Conservation (phyloP, 805 yeast species). For the Monosporozyma solicola region DNA sequence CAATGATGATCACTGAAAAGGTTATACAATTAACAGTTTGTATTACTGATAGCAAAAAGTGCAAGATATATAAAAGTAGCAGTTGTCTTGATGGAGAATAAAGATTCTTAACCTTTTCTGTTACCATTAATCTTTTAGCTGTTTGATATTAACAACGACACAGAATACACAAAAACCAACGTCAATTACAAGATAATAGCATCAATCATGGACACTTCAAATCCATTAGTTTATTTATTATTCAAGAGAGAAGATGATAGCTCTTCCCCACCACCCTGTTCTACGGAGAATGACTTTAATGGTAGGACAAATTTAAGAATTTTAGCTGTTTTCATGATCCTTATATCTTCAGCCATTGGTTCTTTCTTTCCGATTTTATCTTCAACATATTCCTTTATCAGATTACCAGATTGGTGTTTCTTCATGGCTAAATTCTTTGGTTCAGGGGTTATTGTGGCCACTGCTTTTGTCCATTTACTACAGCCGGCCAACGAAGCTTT, state of each 20-base stretch:
- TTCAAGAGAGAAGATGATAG: constrained; percentile 5
- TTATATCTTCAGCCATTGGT: constrained; percentile 49
- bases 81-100: not conserved
- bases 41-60: not conserved
- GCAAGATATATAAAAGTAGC: not conserved
- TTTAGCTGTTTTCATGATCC: constrained; percentile 51
- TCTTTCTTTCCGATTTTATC: constrained; percentile 54
- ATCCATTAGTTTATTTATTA: constrained; percentile 1
- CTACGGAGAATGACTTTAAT: constrained; percentile 34
- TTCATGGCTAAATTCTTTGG: constrained; percentile 70
- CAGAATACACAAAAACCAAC: not conserved
- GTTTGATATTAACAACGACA: not conserved
- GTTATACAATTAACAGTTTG: not conserved
- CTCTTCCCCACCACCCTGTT: constrained; percentile 25
- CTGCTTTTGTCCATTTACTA: constrained; percentile 68
- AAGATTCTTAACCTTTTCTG: not conserved
- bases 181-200: not conserved
- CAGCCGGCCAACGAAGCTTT: constrained; percentile 60
- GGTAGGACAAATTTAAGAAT: constrained; percentile 39
- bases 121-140: not conserved
- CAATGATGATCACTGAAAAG: not conserved
- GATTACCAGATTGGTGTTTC: constrained; percentile 54
- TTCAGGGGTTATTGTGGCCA: constrained; percentile 75
- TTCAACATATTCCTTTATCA: constrained; percentile 47
- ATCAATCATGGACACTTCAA: not conserved